Evolutionary conservation across 2,329 filamentous ascomycete genomes (phyloP).

Genomic region (Septoria linicola): DNA sequence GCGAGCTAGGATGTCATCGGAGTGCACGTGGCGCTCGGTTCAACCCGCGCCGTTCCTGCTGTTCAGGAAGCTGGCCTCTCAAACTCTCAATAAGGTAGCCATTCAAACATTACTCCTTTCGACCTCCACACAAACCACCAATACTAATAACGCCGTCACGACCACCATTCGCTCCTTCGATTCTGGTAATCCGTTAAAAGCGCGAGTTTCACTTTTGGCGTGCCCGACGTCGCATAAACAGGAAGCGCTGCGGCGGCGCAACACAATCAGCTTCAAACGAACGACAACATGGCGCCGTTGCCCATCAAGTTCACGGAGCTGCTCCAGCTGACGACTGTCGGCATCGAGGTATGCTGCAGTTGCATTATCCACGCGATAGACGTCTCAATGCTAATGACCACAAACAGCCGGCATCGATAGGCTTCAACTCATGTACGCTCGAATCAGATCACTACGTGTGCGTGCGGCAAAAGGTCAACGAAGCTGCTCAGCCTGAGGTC

Average conservation of each 20-base stretch:
- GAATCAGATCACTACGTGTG: conserved; percentile 97
- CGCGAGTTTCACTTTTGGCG: conserved; percentile 14
- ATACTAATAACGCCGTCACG: conserved; percentile 34
- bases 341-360: conserved; percentile 43
- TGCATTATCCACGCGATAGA: neutral
- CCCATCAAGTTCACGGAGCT: conserved; percentile 94
- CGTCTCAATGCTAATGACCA: neutral
- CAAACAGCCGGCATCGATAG: conserved; percentile 66
- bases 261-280: conserved; percentile 21
- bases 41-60: no score
- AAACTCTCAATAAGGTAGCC: no score
- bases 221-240: conserved; percentile 4
- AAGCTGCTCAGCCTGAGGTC: conserved; percentile 82
- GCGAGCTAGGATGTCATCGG: no score
- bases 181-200: conserved; percentile 17
- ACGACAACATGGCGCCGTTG: conserved; percentile 60
- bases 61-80: no score
- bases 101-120: neutral
- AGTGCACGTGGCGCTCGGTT: no score
- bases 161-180: conserved; percentile 36
- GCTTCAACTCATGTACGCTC: conserved; percentile 89
- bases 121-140: conserved; percentile 6
- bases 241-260: conserved; percentile 28
- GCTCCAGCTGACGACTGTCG: conserved; percentile 60
- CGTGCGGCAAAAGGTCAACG: conserved; percentile 88